These are phyloP conservation scores for Acer yangbiense DNA, from an alignment of 345 rosid genomes.

Conservation along the genomic window DNA sequence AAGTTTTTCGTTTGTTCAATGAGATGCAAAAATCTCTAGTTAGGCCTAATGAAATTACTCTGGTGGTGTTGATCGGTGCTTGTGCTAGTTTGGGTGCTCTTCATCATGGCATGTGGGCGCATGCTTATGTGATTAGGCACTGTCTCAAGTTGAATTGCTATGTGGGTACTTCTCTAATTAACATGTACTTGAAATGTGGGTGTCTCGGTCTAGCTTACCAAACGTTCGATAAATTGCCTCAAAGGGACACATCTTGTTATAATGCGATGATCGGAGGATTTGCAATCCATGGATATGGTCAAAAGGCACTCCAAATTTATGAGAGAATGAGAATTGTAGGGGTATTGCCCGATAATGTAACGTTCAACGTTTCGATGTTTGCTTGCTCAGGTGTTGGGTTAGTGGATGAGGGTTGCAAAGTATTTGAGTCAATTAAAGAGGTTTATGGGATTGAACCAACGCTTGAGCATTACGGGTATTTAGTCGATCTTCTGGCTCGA, in stretches of 20 bases:
- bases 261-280: slow-evolving; percentile 67
- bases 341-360: slow-evolving; percentile 51
- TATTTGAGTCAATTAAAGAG: slow-evolving; percentile 52
- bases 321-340: slow-evolving; percentile 38
- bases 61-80: slow-evolving; percentile 59
- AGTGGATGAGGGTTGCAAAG: slow-evolving; percentile 45
- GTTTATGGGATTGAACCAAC: slow-evolving; percentile 48
- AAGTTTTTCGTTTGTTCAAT: slow-evolving; percentile 43
- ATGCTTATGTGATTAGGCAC: slow-evolving; percentile 48
- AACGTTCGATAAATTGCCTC: slow-evolving; percentile 51
- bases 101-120: slow-evolving; percentile 55
- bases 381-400: slow-evolving; percentile 72
- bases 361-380: slow-evolving; percentile 52
- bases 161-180: slow-evolving; percentile 54
- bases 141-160: slow-evolving; percentile 46
- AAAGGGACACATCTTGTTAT: slow-evolving; percentile 46
- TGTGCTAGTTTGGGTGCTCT: slow-evolving; percentile 59
- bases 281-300: slow-evolving; percentile 55
- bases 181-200: slow-evolving; percentile 53
- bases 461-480: slow-evolving; percentile 67
- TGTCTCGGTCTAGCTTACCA: slow-evolving; percentile 38
- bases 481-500: slow-evolving; percentile 66
- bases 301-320: slow-evolving; percentile 42
- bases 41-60: slow-evolving; percentile 63
- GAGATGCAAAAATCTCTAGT: slow-evolving; percentile 43